Base-by-base conservation (phyloP, 176 grass and related monocot species). In the Triticum dicoccoides region DNA sequence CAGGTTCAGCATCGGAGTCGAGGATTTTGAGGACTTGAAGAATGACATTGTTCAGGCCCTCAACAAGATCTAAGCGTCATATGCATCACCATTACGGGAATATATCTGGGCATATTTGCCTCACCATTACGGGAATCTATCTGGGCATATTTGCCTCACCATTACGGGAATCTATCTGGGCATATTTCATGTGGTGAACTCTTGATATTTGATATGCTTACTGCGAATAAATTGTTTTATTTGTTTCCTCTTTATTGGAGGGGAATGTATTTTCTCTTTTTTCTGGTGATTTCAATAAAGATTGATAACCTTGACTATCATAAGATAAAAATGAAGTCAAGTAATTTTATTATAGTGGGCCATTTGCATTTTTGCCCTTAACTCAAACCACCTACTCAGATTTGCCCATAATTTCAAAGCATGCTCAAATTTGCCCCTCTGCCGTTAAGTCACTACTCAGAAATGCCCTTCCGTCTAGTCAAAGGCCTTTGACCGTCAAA, bases 1-100 rank as follows among this genome's bases (percentile, higher is more conserved):
- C 66, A 94, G 97, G 87, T 96, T 99, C 94, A 99, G 97, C 89
- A 87, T 96, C 49, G 97, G 97, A 29, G 92, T 99, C 47, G 97
- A 99, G 77, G 97, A 90, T 78, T 99, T 96, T 13, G 92, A 93
- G 76, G 97, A 99, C 73, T 80, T 99, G 74, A 94, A 99, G 85
- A 93, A 90, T 35, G 97, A 99, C 77, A 79, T 99, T 78, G 65
- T 92, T 82, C 97, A 99, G 76, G 94, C 97, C 72, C 87, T 99
- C 4, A 80, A 89, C 21, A 95, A 91, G 74, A 89, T 99, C 72
- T 99, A 92, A 89, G 69, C 67, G 8, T 38, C 80, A n/a, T 30
- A 44, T 82, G 15, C n/a, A 27, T 76, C 71, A 47, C 29, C 33
- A 47, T 58, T 44, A 24, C 5, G 23, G 8, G 65, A 61, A 68